These are phyloP conservation scores for Ochetophila trinervis DNA, from an alignment of 306 rosid species.

Conservation along the genomic window DNA sequence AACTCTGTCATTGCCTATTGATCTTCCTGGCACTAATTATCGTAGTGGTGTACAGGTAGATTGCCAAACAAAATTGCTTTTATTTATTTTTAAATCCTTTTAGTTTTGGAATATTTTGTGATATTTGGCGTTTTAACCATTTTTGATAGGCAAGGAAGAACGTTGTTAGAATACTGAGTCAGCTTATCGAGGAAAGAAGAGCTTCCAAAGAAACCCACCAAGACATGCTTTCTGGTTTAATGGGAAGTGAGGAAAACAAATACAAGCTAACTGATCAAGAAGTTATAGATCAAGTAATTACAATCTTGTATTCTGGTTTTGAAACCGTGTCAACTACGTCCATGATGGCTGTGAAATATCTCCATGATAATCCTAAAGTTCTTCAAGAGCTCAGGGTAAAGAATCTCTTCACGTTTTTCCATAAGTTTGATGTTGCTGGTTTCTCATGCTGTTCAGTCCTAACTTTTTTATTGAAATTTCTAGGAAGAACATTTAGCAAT, in stretches of 20 bases:
- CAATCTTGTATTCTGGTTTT: conserved; percentile 84
- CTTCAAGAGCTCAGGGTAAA: conserved; percentile 85
- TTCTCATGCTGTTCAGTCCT: conserved; percentile 10
- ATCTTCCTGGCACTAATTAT: conserved; percentile 88
- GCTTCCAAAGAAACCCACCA: conserved; percentile 44
- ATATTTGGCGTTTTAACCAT: background rate
- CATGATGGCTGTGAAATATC: conserved; percentile 97
- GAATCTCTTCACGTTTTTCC: background rate
- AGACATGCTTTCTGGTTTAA: conserved; percentile 67
- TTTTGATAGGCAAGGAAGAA: conserved; percentile 77
- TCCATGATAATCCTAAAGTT: conserved; percentile 84
- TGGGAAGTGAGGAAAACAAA: conserved; percentile 59
- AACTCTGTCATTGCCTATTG: conserved; percentile 84
- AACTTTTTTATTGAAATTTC: conserved; percentile 11
- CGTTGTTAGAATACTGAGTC: conserved; percentile 50
- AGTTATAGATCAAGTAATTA: conserved; percentile 72
- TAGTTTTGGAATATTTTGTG: background rate
- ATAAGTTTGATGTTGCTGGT: background rate
- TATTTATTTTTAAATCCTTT: background rate
- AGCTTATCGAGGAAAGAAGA: conserved; percentile 64
- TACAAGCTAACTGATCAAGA: conserved; percentile 71
- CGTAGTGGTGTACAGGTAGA: conserved; percentile 70
- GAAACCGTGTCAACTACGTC: conserved; percentile 98
- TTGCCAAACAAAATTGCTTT: conserved; percentile 6
- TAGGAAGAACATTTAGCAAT: conserved; percentile 86